These are phyloP conservation scores for Linnemannia exigua DNA, from an alignment of 192 early-diverging fungal species.

Conservation along the genomic window DNA sequence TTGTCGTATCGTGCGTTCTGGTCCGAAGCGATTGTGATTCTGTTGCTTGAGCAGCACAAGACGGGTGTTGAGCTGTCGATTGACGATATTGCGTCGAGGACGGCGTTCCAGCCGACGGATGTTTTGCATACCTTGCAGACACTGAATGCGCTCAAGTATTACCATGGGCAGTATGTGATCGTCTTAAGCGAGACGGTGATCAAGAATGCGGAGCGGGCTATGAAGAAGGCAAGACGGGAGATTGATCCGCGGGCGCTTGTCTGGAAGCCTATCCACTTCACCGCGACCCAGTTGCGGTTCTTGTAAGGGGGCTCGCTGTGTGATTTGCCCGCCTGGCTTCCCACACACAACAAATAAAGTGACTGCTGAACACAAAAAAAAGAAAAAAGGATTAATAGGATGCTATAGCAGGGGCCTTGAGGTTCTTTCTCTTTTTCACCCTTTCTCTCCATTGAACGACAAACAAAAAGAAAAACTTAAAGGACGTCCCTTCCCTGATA, in stretches of 20 bases:
- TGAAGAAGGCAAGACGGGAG: constrained; percentile 82
- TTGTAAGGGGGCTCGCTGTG: constrained; percentile 50
- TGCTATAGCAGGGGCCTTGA: background rate
- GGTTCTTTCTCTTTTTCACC: background rate
- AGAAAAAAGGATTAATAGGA: background rate
- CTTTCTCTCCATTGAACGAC: background rate
- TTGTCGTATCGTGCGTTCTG: constrained; percentile 97
- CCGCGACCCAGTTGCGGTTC: constrained; percentile 81
- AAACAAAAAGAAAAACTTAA: no score
- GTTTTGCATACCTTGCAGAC: constrained; percentile 92
- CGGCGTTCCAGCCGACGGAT: constrained; percentile 91
- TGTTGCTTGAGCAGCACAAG: constrained; percentile 73
- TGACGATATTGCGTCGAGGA: constrained; percentile 88
- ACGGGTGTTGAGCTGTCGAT: constrained; percentile 85
- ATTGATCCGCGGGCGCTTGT: constrained; percentile 86
- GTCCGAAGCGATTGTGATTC: constrained; percentile 89
- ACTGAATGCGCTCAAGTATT: constrained; percentile 91
- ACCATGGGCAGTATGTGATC: constrained; percentile 91
- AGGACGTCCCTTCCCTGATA: no score
- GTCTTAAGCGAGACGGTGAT: constrained; percentile 90
- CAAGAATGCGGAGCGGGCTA: constrained; percentile 81
- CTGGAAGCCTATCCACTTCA: constrained; percentile 87
- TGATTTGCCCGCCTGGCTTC: background rate
- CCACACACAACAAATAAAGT: background rate
- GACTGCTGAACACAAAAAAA: background rate